A percentile compares a stretch with the other conserved stretches of the same genome.
These are phyloP conservation scores for Discostella stelligera DNA, from an alignment of 352 stramenopile species.

Conservation along the genomic window DNA sequence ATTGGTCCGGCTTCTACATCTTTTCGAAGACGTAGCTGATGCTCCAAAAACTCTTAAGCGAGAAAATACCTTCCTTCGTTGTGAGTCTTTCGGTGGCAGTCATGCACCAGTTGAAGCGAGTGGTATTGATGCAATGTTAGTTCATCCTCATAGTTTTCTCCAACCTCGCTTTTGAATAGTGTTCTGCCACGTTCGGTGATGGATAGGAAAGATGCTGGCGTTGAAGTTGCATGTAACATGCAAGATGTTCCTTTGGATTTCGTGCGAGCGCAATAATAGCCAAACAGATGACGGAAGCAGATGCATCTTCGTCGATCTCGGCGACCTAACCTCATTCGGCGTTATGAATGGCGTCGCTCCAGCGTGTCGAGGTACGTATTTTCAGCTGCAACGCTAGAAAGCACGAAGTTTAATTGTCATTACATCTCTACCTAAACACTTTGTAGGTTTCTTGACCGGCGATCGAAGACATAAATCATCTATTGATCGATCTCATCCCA, in stretches of 20 bases:
- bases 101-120: slow-evolving; percentile 10
- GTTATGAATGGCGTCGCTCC: no score
- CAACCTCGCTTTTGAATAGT: not conserved
- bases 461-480: no score
- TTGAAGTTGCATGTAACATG: slow-evolving; percentile 15
- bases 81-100: not conserved
- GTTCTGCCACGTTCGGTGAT: slow-evolving; percentile 9
- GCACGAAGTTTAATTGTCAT: no score
- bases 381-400: no score
- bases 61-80: slow-evolving; percentile 35
- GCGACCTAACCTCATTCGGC: not conserved
- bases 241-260: slow-evolving; percentile 12
- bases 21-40: slow-evolving; percentile 17
- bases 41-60: slow-evolving; percentile 36
- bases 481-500: no score
- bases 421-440: no score
- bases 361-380: no score
- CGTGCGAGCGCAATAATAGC: slow-evolving; percentile 16
- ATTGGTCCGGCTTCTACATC: slow-evolving; percentile 25
- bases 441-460: no score
- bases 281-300: slow-evolving; percentile 10
- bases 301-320: slow-evolving; percentile 6
- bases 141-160: not conserved
- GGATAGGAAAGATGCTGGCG: slow-evolving; percentile 10
- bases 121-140: not conserved